phyloP scores from a whole-genome alignment of 2,329 filamentous ascomycete species.

The Cytospora paraplurivora region DNA sequence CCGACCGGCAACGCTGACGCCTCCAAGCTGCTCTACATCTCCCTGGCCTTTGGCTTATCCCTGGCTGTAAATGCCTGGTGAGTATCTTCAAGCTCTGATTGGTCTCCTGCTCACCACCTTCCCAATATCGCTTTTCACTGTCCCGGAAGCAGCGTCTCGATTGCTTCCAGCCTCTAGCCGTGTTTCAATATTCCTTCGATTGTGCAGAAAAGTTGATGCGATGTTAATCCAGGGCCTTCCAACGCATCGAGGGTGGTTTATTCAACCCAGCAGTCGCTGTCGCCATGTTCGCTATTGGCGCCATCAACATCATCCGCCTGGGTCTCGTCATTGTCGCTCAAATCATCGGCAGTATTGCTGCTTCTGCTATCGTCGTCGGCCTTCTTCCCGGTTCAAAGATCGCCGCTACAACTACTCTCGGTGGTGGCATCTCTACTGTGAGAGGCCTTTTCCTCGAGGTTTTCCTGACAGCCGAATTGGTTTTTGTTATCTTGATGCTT shows the following conservation, averaged over 20 bases:
- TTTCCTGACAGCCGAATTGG: constrained; percentile 64
- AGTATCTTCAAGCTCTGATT: neutral
- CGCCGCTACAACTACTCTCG: constrained; percentile 58
- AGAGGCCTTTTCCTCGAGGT: constrained; percentile 69
- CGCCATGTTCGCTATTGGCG: constrained; percentile 60
- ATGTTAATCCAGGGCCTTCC: constrained; percentile 46
- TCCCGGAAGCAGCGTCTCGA: neutral
- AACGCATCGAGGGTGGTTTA: constrained; percentile 54
- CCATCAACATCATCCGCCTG: constrained; percentile 55
- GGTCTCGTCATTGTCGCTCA: constrained; percentile 58
- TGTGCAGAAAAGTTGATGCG: neutral
- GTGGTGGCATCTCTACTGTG: constrained; percentile 50
- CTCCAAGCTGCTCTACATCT: constrained; percentile 50
- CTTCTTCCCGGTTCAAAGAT: constrained; percentile 59
- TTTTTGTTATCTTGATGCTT: constrained; percentile 68
- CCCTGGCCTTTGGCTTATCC: constrained; percentile 52
- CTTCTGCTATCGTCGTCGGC: constrained; percentile 58
- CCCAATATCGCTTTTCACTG: neutral
- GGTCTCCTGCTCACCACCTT: neutral
- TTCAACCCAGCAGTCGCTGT: constrained; percentile 60
- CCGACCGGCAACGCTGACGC: constrained; percentile 36
- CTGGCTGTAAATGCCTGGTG: constrained; percentile 56
- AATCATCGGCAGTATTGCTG: constrained; percentile 59
- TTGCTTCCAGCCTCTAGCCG: neutral
- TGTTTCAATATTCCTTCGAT: neutral